These are phyloP conservation scores for Alloteropsis angusta DNA, from an alignment of 202 grass and related monocot species.

Conservation along the genomic window DNA sequence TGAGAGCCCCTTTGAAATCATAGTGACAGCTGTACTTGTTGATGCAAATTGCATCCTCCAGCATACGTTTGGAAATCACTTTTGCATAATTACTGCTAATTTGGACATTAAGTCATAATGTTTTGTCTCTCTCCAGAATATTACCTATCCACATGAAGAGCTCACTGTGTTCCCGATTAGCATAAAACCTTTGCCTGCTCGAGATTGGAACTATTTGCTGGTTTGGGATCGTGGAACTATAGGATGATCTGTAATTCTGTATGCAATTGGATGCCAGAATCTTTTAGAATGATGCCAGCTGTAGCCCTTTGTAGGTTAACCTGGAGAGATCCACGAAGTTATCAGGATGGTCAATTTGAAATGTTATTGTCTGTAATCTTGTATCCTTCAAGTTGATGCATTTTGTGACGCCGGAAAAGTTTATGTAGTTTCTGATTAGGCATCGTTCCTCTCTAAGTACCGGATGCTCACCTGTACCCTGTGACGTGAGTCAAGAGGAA, in stretches of 20 bases:
- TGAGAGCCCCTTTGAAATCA: background rate
- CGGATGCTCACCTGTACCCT: background rate
- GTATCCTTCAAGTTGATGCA: background rate
- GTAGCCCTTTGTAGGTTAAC: background rate
- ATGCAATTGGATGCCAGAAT: background rate
- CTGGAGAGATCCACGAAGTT: background rate
- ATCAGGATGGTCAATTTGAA: background rate
- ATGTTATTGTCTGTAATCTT: background rate
- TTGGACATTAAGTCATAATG: background rate
- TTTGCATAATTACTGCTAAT: background rate
- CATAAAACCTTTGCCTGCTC: background rate
- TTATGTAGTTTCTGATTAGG: background rate
- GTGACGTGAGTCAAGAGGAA: background rate
- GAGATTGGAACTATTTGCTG: background rate
- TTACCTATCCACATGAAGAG: background rate
- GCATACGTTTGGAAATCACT: background rate
- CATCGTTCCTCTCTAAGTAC: background rate
- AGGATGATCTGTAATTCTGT: background rate
- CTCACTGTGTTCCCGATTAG: background rate
- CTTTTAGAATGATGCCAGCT: background rate
- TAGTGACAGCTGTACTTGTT: background rate
- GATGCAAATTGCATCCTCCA: background rate
- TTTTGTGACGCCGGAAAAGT: background rate
- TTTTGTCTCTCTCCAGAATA: background rate
- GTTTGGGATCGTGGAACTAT: background rate